Conservation (phyloP, 139 green algal species). For the Mesostigma viride region DNA sequence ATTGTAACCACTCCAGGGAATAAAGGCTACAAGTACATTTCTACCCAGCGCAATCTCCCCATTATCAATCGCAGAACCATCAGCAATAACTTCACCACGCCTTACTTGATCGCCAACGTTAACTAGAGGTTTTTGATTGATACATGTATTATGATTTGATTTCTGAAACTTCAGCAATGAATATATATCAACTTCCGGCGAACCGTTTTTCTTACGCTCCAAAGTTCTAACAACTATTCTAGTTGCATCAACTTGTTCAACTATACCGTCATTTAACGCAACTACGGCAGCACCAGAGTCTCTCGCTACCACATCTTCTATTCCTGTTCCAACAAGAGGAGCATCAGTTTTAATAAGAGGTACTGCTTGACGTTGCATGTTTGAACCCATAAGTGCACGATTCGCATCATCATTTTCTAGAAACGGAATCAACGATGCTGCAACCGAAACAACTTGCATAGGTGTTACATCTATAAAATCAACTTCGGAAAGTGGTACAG, state of each 20-base stretch:
- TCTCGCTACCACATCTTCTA: constrained; percentile 43
- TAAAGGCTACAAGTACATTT: constrained; percentile 55
- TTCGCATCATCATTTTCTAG: constrained; percentile 60
- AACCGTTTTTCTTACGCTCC: too few relatives aligned
- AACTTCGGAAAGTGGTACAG: constrained; percentile 28
- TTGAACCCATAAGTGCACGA: constrained; percentile 56
- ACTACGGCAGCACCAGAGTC: constrained; percentile 45
- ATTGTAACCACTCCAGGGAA: constrained; percentile 60
- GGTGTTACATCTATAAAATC: constrained; percentile 39
- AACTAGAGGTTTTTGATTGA: constrained; percentile 45
- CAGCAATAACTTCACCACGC: constrained; percentile 48
- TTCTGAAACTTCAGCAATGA: too few relatives aligned
- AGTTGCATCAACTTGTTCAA: constrained; percentile 46
- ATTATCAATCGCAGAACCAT: constrained; percentile 41
- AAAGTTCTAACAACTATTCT: constrained; percentile 40
- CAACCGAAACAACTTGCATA: constrained; percentile 53
- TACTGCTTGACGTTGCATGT: constrained; percentile 58
- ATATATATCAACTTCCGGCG: too few relatives aligned
- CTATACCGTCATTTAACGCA: constrained; percentile 39
- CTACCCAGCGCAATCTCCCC: constrained; percentile 50
- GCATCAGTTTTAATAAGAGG: constrained; percentile 43
- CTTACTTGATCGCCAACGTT: constrained; percentile 45
- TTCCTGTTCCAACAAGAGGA: constrained; percentile 53
- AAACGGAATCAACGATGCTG: constrained; percentile 54
- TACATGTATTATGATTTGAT: constrained; percentile 61